phyloP scores from a whole-genome alignment of 1,139 yeast species.

The Fermentozyma sake region DNA sequence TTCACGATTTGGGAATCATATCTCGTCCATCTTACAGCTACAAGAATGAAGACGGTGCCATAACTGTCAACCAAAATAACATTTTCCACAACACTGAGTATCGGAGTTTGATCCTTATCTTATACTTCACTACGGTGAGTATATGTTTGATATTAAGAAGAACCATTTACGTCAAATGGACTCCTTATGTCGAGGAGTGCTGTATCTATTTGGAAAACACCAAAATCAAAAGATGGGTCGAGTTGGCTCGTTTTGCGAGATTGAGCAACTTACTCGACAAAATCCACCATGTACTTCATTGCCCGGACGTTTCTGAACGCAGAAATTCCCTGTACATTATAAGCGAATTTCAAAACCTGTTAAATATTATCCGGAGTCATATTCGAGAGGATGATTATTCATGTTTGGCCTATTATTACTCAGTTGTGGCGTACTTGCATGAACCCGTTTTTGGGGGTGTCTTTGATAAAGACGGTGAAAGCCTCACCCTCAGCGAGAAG shows the following conservation, averaged over 20 bases:
- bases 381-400: slow-evolving; percentile 38
- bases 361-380: slow-evolving; percentile 31
- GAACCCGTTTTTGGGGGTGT: slow-evolving; percentile 49
- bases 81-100: slow-evolving; percentile 22
- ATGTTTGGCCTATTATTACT: slow-evolving; percentile 48
- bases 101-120: slow-evolving; percentile 40
- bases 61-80: slow-evolving; percentile 2
- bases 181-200: slow-evolving; percentile 60
- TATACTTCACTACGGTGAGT: slow-evolving; percentile 49
- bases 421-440: slow-evolving; percentile 72
- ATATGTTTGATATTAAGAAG: slow-evolving; percentile 52
- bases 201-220: slow-evolving; percentile 44
- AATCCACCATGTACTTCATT: slow-evolving; percentile 50
- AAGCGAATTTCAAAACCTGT: slow-evolving; percentile 38
- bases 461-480: slow-evolving; percentile 12
- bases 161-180: slow-evolving; percentile 51
- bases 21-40: slow-evolving; percentile 38
- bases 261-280: slow-evolving; percentile 60
- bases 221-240: slow-evolving; percentile 21
- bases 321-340: slow-evolving; percentile 29
- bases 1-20: slow-evolving; percentile 75
- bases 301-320: slow-evolving; percentile 27
- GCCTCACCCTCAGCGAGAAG: slow-evolving; percentile 16
- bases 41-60: slow-evolving; percentile 31
- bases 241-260: slow-evolving; percentile 57